A percentile compares a stretch with the other conserved stretches of the same genome.
These are phyloP conservation scores for Rubia yunnanensis DNA, from an alignment of 257 asterid genomes.

Conservation along the genomic window DNA sequence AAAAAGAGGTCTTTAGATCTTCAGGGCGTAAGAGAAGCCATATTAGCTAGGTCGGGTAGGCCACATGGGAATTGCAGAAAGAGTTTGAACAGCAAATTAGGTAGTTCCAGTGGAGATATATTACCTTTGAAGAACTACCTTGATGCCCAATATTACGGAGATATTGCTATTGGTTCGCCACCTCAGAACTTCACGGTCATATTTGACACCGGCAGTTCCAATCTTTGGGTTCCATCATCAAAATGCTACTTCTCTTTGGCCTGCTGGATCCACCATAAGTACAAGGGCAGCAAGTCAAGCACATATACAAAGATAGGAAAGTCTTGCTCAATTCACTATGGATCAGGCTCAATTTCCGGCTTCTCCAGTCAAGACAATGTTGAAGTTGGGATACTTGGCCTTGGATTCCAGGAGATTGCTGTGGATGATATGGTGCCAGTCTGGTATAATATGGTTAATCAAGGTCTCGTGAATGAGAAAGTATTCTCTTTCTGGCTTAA, in stretches of 20 bases:
- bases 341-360: slow-evolving; percentile 89
- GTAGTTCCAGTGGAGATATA: slow-evolving; percentile 39
- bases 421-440: slow-evolving; percentile 78
- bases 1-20: slow-evolving; percentile 52
- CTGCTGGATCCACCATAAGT: slow-evolving; percentile 76
- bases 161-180: slow-evolving; percentile 79
- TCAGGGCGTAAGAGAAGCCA: slow-evolving; percentile 45
- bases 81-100: slow-evolving; percentile 22
- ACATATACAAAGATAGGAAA: slow-evolving; percentile 68
- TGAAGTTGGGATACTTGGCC: slow-evolving; percentile 85
- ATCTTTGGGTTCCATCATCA: slow-evolving; percentile 95
- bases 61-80: slow-evolving; percentile 24
- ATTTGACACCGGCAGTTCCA: slow-evolving; percentile 95
- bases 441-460: slow-evolving; percentile 86
- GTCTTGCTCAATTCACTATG: slow-evolving; percentile 63
- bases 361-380: slow-evolving; percentile 82
- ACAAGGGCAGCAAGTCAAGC: slow-evolving; percentile 60
- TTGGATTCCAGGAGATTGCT: slow-evolving; percentile 88
- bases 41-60: slow-evolving; percentile 33
- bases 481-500: slow-evolving; percentile 84
- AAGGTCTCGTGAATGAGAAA: slow-evolving; percentile 61
- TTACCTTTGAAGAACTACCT: slow-evolving; percentile 73
- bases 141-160: slow-evolving; percentile 96
- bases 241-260: slow-evolving; percentile 87
- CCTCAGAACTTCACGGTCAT: slow-evolving; percentile 85